phyloP scores from a whole-genome alignment of 169 alveolate species.

The Cardiosporidium cionae region DNA sequence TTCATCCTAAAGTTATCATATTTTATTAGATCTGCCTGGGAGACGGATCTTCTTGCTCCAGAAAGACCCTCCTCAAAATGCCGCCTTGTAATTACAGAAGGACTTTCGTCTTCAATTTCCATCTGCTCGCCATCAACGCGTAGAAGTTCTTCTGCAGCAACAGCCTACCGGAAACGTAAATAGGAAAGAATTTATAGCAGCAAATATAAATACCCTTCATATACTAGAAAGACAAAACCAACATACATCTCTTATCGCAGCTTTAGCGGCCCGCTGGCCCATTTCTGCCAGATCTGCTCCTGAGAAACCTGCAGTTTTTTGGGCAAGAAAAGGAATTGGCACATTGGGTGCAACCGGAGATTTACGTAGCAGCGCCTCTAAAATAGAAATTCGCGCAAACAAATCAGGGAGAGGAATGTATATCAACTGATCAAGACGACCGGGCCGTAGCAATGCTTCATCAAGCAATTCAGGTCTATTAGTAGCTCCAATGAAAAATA shows the following conservation, averaged over 20 bases:
- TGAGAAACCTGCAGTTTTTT: conserved; percentile 97
- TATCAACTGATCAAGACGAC: conserved; percentile 97
- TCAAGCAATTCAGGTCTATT: conserved; percentile 98
- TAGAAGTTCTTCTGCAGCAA: conserved; percentile 66
- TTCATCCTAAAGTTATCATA: conserved; percentile 95
- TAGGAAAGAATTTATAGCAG: conserved; percentile 11
- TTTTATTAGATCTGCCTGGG: conserved; percentile 78
- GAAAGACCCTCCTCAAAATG: conserved; percentile 98
- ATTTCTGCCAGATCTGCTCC: conserved; percentile 99
- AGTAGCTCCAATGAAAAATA: conserved; percentile 99
- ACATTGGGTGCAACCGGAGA: conserved; percentile 96
- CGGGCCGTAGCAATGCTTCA: conserved; percentile 98
- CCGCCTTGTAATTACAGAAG: conserved; percentile 88
- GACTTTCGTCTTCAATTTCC: conserved; percentile 66
- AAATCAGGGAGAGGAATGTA: conserved; percentile 99
- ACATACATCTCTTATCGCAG: conserved; percentile 98
- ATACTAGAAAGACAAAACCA: conserved; percentile 49
- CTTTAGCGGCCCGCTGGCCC: conserved; percentile 97
- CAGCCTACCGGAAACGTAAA: conserved; percentile 31
- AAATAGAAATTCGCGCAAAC: conserved; percentile 89
- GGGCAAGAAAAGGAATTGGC: conserved; percentile 93
- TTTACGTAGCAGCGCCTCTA: conserved; percentile 85
- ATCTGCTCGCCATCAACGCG: conserved; percentile 48
- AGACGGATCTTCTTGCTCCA: conserved; percentile 94
- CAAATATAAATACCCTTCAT: conserved; percentile 33